Evolutionary conservation across 129 eudicot genomes (phyloP).

Genomic region (Lonicera japonica): DNA sequence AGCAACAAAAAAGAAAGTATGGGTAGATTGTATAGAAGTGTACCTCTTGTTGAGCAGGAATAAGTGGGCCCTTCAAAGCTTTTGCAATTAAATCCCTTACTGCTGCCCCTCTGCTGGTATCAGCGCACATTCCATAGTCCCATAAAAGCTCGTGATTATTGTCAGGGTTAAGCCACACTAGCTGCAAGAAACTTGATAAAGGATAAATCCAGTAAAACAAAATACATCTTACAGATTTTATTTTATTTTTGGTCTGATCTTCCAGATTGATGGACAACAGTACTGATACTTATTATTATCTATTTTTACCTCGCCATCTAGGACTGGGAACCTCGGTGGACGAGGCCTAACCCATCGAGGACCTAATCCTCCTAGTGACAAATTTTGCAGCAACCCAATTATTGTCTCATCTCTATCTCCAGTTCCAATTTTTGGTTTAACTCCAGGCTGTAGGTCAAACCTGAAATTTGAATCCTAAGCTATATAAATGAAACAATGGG

Average conservation of each 20-base stretch:
- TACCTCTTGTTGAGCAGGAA: constrained; percentile 87
- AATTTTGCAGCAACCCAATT: constrained; percentile 41
- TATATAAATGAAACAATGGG: not conserved
- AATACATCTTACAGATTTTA: not conserved
- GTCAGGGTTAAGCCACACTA: constrained; percentile 94
- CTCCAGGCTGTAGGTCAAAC: constrained; percentile 74
- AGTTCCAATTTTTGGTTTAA: constrained; percentile 64
- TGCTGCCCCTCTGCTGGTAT: constrained; percentile 88
- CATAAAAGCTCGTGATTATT: constrained; percentile 85
- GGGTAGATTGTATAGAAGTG: constrained; percentile 5
- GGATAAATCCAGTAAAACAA: not conserved
- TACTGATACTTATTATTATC: not conserved
- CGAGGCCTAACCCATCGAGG: constrained; percentile 86
- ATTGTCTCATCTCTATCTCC: constrained; percentile 71
- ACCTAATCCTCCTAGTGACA: constrained; percentile 67
- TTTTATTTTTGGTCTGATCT: too few relatives aligned
- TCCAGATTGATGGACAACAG: too few relatives aligned
- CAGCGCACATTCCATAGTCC: constrained; percentile 98
- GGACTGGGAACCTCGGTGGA: constrained; percentile 83
- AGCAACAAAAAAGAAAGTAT: not conserved
- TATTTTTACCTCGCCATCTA: constrained; percentile 58
- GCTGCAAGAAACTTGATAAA: constrained; percentile 24
- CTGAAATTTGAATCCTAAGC: constrained; percentile 26
- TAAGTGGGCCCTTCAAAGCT: constrained; percentile 89
- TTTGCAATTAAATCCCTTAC: constrained; percentile 78